These are phyloP conservation scores for Talaromyces verruculosus DNA, from an alignment of 2,329 filamentous ascomycete genomes.

Conservation along the genomic window DNA sequence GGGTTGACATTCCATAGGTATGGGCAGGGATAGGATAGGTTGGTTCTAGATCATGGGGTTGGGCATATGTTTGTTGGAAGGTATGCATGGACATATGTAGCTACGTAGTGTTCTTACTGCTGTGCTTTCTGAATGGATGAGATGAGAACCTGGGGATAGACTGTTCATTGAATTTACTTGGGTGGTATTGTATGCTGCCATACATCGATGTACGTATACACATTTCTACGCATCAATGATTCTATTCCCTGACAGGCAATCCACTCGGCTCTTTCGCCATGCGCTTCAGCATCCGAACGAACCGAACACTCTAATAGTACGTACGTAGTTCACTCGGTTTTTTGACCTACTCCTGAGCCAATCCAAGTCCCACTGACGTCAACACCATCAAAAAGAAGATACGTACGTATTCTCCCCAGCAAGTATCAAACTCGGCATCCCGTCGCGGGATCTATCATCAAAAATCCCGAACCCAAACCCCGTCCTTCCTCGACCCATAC, in stretches of 20 bases:
- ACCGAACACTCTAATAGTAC: neutral
- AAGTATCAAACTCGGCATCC: neutral
- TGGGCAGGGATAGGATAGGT: neutral
- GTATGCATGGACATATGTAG: neutral
- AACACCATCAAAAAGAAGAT: neutral
- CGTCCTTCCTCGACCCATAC: neutral
- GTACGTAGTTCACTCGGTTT: neutral
- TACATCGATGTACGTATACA: neutral
- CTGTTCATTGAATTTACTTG: neutral
- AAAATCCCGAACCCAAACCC: neutral
- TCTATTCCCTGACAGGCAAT: neutral
- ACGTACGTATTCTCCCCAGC: neutral
- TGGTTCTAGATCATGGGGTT: neutral
- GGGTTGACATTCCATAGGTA: neutral
- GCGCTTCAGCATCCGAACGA: neutral
- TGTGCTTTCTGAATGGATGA: neutral
- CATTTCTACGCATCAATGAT: neutral
- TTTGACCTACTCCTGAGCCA: neutral
- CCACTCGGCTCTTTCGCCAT: neutral
- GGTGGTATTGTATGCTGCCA: too few species aligned
- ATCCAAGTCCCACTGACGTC: neutral
- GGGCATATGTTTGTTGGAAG: neutral
- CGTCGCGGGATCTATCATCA: neutral
- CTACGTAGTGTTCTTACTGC: neutral
- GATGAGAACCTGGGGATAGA: neutral